Conservation (phyloP, 495 filamentous ascomycete species). For the Aspergillus indologenus region DNA sequence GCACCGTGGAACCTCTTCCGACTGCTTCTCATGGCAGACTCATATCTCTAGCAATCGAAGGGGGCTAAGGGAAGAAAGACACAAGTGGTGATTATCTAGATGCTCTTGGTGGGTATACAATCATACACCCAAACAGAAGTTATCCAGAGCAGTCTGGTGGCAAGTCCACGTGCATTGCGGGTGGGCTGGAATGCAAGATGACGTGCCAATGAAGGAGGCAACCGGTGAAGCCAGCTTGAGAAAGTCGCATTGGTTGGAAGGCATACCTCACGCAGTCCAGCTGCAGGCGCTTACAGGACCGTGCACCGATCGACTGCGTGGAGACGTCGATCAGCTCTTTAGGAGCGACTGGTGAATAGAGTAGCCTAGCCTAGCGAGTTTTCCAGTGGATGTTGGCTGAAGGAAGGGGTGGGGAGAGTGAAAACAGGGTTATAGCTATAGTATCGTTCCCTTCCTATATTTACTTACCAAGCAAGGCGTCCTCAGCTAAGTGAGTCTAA, state of each 20-base stretch:
- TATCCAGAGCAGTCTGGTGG: not conserved
- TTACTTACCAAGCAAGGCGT: too few species aligned
- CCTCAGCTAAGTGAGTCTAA: too few species aligned
- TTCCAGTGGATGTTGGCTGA: conserved; percentile 1
- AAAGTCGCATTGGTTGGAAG: not conserved
- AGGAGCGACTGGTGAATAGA: not conserved
- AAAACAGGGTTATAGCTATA: not conserved
- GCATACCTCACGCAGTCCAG: not conserved
- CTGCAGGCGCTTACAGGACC: conserved; percentile 8
- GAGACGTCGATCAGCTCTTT: conserved; percentile 4
- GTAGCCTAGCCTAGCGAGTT: not conserved
- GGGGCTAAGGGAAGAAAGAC: not conserved
- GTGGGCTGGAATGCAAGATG: not conserved
- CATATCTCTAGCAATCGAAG: not conserved
- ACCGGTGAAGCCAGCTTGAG: not conserved
- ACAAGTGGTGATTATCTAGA: not conserved
- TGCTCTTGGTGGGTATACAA: not conserved
- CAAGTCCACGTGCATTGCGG: not conserved
- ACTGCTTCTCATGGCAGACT: not conserved
- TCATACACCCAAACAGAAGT: not conserved
- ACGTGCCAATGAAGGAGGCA: not conserved
- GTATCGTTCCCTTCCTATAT: too few species aligned
- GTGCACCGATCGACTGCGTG: conserved; percentile 18
- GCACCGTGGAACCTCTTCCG: not conserved
- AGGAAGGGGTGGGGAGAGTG: not conserved